Percentiles rank a stretch among this genome's conserved stretches.
Conservation (phyloP, 768 basidiomycete species). For the Boletus edulis region DNA sequence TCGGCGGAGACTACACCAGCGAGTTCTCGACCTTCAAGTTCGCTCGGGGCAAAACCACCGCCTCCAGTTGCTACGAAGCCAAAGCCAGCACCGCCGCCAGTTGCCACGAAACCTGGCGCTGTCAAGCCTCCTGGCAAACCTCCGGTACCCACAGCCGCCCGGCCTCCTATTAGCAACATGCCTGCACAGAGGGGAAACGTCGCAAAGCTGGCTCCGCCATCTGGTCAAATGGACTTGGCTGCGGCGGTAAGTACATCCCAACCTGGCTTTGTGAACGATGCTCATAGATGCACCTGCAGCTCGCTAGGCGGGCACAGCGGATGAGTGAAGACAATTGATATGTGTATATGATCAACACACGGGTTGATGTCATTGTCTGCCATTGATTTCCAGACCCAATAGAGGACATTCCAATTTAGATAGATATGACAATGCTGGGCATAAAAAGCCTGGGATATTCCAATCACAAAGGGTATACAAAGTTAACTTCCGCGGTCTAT, state of each 20-base stretch:
- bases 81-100: slow-evolving; percentile 56
- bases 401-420: slow-evolving; percentile 1
- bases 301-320: slow-evolving; percentile 76
- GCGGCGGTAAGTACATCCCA: slow-evolving; percentile 58
- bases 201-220: slow-evolving; percentile 43
- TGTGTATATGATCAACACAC: too few relatives aligned
- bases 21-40: slow-evolving; percentile 51
- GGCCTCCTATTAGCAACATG: slow-evolving; percentile 40
- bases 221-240: slow-evolving; percentile 76
- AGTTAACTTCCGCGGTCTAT: slow-evolving; percentile 24
- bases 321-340: slow-evolving; percentile 46
- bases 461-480: slow-evolving; percentile 26
- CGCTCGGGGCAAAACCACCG: slow-evolving; percentile 48
- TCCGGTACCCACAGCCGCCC: slow-evolving; percentile 55
- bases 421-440: slow-evolving; percentile 11
- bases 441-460: slow-evolving; percentile 12
- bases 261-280: not conserved
- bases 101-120: slow-evolving; percentile 51
- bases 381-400: slow-evolving; percentile 1
- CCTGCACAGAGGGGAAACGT: slow-evolving; percentile 38
- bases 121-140: slow-evolving; percentile 64
- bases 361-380: too few relatives aligned
- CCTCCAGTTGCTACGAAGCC: slow-evolving; percentile 67
- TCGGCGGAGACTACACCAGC: slow-evolving; percentile 39
- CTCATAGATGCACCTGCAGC: slow-evolving; percentile 36